These are phyloP conservation scores for Rheum nobile DNA, from an alignment of 148 eudicot genomes.

Conservation along the genomic window DNA sequence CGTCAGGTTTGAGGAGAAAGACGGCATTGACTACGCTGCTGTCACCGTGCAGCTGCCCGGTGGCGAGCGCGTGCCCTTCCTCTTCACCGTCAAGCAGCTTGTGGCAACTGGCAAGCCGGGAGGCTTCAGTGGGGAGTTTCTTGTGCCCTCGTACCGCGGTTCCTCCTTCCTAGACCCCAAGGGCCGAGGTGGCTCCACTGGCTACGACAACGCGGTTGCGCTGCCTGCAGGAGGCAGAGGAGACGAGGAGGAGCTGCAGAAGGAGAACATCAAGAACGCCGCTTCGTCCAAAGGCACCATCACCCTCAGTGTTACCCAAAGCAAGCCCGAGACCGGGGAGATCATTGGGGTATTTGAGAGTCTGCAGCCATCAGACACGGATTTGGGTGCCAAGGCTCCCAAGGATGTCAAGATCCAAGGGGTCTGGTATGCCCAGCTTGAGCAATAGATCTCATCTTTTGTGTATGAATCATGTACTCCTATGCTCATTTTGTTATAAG, in stretches of 20 bases:
- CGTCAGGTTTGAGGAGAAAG: conserved; percentile 91
- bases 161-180: conserved; percentile 98
- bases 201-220: conserved; percentile 93
- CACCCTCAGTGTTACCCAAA: conserved; percentile 15
- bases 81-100: conserved; percentile 84
- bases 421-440: conserved; percentile 96
- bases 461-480: conserved; percentile 7
- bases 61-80: conserved; percentile 92
- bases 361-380: conserved; percentile 95
- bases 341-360: conserved; percentile 93
- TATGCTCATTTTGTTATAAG: no score
- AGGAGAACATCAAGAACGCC: conserved; percentile 81
- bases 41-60: conserved; percentile 97
- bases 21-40: conserved; percentile 96
- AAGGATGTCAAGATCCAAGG: conserved; percentile 98
- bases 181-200: conserved; percentile 98
- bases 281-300: conserved; percentile 30
- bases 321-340: conserved; percentile 90
- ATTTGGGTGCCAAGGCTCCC: conserved; percentile 87
- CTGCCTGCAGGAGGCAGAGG: conserved; percentile 99
- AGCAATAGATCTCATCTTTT: conserved; percentile 15
- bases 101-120: conserved; percentile 94
- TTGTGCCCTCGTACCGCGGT: conserved; percentile 93
- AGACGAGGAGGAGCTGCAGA: conserved; percentile 86
- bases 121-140: conserved; percentile 58